Evolutionary conservation across 2,329 filamentous ascomycete genomes (phyloP).

Genomic region (Paracorniculantispora psalliotae): DNA sequence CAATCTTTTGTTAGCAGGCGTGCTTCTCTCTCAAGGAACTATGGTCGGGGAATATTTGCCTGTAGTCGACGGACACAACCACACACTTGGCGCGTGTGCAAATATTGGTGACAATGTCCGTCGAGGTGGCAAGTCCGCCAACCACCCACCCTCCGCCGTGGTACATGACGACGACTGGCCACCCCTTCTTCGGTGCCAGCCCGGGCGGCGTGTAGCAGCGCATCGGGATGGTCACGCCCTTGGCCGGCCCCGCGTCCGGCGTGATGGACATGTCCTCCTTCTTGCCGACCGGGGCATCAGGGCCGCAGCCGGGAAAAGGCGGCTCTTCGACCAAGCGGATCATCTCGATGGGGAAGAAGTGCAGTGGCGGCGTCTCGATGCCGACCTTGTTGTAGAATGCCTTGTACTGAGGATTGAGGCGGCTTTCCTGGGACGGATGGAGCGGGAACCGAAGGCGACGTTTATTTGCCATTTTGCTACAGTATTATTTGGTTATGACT

Average conservation of each 20-base stretch:
- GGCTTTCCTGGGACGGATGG: slow-evolving; percentile 14
- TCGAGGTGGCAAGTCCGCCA: slow-evolving; percentile 46
- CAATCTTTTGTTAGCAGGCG: background rate
- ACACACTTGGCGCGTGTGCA: slow-evolving; percentile 24
- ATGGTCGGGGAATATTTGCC: background rate
- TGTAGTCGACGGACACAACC: slow-evolving; percentile 12
- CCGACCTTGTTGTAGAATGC: background rate
- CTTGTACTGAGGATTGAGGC: slow-evolving; percentile 2
- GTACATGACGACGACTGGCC: slow-evolving; percentile 45
- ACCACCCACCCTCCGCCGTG: slow-evolving; percentile 49
- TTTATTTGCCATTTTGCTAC: background rate
- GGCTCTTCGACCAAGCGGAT: background rate
- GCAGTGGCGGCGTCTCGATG: background rate
- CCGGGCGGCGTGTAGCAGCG: slow-evolving; percentile 40
- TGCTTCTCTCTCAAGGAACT: no score
- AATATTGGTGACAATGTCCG: slow-evolving; percentile 42
- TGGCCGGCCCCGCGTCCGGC: slow-evolving; percentile 29
- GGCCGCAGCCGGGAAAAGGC: background rate
- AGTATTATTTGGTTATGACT: background rate
- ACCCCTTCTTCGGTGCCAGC: slow-evolving; percentile 33
- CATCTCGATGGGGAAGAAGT: background rate
- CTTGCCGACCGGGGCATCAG: background rate
- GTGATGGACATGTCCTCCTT: background rate
- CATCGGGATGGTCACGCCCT: slow-evolving; percentile 24
- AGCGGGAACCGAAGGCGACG: slow-evolving; percentile 13